Evolutionary conservation across 2,329 filamentous ascomycete genomes (phyloP).

Genomic region (Drechslerella stenobrocha): DNA sequence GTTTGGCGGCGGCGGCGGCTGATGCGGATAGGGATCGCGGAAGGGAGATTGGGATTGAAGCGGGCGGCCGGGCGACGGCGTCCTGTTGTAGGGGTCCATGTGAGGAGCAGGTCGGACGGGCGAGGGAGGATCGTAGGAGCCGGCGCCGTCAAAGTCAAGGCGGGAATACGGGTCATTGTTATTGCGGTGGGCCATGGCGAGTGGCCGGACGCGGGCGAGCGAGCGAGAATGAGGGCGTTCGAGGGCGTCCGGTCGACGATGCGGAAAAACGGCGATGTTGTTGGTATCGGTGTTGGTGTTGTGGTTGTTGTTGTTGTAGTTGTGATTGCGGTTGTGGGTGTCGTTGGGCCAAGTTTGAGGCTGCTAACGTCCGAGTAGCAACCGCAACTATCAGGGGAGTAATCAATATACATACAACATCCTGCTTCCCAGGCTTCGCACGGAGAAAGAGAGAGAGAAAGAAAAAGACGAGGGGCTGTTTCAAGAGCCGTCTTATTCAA

Average conservation of each 20-base stretch:
- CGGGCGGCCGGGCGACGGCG: conserved; percentile 45
- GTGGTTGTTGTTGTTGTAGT: neutral
- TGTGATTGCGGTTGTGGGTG: neutral
- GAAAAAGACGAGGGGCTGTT: no score
- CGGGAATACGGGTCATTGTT: conserved; percentile 52
- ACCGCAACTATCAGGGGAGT: no score
- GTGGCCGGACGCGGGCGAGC: conserved; percentile 9
- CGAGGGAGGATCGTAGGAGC: conserved; percentile 39
- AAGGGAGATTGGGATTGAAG: conserved; percentile 21
- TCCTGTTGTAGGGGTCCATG: conserved; percentile 45
- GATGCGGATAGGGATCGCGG: no score
- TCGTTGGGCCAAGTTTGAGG: no score
- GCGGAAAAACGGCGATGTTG: neutral
- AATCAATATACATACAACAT: no score
- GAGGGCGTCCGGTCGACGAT: conserved; percentile 8
- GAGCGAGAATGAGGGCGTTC: conserved; percentile 41
- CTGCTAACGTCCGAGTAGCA: no score
- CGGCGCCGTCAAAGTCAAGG: conserved; percentile 51
- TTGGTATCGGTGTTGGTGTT: neutral
- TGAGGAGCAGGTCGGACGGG: conserved; percentile 29
- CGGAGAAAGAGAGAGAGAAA: no score
- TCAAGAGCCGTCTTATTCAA: no score
- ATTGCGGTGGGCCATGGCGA: conserved; percentile 37
- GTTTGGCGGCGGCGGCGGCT: no score
- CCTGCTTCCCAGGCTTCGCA: no score